Evolutionary conservation across 139 green algal species (phyloP).

Genomic region (Chlorella sp.): DNA sequence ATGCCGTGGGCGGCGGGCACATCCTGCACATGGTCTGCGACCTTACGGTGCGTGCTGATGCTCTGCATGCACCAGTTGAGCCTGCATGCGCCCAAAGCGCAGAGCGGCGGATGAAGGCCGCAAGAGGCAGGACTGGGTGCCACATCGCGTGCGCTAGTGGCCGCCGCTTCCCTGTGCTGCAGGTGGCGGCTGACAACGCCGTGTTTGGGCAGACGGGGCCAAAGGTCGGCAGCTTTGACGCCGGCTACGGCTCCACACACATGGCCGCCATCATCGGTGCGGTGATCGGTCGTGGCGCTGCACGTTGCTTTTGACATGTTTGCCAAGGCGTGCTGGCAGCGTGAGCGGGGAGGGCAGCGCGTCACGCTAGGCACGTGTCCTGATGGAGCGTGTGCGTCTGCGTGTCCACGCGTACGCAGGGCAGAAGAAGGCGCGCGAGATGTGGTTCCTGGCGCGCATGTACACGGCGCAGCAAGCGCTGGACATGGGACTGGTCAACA

Average conservation of each 20-base stretch:
- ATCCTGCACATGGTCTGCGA: constrained; percentile 99
- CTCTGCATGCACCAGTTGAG: too few relatives aligned
- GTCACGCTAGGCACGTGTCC: too few relatives aligned
- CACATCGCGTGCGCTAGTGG: background rate
- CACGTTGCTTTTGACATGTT: too few relatives aligned
- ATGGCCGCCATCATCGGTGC: constrained; percentile 85
- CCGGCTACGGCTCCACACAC: constrained; percentile 89
- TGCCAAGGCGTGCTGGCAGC: too few relatives aligned
- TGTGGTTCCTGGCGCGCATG: constrained; percentile 94
- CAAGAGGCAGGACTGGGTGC: too few relatives aligned
- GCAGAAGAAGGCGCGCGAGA: constrained; percentile 94
- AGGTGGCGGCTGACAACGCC: constrained; percentile 96
- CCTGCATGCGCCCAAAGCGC: too few relatives aligned
- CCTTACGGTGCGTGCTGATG: constrained; percentile 82
- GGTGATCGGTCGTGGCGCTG: too few relatives aligned
- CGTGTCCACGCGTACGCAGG: constrained; percentile 29
- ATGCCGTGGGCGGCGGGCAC: constrained; percentile 94
- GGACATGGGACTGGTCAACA: constrained; percentile 95
- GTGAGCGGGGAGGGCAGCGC: too few relatives aligned
- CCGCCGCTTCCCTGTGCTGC: constrained; percentile 8
- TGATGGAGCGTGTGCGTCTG: too few relatives aligned
- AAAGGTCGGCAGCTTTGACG: constrained; percentile 96
- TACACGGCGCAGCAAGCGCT: constrained; percentile 87
- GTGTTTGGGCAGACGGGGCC: constrained; percentile 98
- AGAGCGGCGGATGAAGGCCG: too few relatives aligned